Percentiles rank a stretch among this genome's conserved stretches.
These are phyloP conservation scores for Drechmeria coniospora DNA, from an alignment of 2,329 filamentous ascomycete genomes.

Conservation along the genomic window DNA sequence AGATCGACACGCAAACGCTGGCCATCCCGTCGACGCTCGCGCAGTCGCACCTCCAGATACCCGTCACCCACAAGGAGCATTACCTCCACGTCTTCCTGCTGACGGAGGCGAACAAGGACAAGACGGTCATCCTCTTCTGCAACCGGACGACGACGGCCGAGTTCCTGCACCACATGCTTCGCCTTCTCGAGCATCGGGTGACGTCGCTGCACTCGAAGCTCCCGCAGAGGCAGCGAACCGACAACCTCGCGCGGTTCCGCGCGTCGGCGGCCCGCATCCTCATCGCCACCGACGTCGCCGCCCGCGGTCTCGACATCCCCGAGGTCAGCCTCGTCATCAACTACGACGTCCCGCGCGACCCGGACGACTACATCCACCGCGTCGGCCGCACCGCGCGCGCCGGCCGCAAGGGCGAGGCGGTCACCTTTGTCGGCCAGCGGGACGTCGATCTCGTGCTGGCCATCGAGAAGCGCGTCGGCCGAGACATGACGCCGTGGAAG, in stretches of 20 bases:
- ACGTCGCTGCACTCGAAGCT: conserved; percentile 83
- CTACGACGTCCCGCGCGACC: conserved; percentile 90
- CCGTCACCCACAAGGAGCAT: conserved; percentile 84
- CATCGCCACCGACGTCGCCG: conserved; percentile 89
- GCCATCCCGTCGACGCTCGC: conserved; percentile 67
- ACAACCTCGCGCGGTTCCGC: conserved; percentile 83
- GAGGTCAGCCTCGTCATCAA: conserved; percentile 84
- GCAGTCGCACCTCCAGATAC: conserved; percentile 77
- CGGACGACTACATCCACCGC: conserved; percentile 93
- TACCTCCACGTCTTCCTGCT: conserved; percentile 82
- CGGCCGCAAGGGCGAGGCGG: conserved; percentile 63
- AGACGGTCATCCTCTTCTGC: conserved; percentile 82
- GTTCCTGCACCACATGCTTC: conserved; percentile 74
- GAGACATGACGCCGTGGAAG: conserved; percentile 66
- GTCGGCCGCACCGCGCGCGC: conserved; percentile 92
- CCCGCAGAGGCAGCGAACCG: conserved; percentile 67
- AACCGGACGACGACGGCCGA: conserved; percentile 84
- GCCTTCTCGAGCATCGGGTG: conserved; percentile 74
- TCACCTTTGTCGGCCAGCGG: conserved; percentile 83
- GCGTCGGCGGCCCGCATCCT: conserved; percentile 78
- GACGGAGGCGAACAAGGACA: conserved; percentile 59
- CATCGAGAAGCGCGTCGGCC: conserved; percentile 71
- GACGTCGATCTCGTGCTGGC: conserved; percentile 84
- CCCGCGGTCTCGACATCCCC: conserved; percentile 87
- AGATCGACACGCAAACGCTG: conserved; percentile 61